These are phyloP conservation scores for Zizania palustris DNA, from an alignment of 202 grass and related monocot species.

Conservation along the genomic window DNA sequence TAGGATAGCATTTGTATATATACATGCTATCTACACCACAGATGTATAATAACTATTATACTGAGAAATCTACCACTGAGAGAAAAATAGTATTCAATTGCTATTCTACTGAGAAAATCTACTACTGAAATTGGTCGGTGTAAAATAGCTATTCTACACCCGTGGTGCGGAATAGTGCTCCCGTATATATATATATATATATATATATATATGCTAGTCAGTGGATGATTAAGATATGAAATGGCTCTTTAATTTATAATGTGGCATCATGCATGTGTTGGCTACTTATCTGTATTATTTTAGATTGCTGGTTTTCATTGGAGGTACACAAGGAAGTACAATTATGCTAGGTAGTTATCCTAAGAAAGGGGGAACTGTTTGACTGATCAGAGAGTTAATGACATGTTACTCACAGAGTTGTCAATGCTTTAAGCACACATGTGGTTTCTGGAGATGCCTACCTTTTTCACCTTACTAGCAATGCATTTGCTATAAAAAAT, in stretches of 20 bases:
- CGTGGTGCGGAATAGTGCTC: too few species aligned
- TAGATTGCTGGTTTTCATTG: conserved; percentile 32
- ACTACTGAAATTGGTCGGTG: too few species aligned
- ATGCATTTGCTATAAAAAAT: too few species aligned
- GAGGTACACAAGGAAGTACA: conserved; percentile 31
- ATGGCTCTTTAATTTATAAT: not conserved
- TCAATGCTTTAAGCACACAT: conserved; percentile 34
- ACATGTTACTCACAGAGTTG: conserved; percentile 27
- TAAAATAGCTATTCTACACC: too few species aligned
- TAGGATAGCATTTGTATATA: too few species aligned
- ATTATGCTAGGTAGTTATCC: conserved; percentile 29
- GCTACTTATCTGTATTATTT: conserved; percentile 26
- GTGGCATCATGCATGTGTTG: conserved; percentile 10
- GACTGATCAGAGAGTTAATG: conserved; percentile 29
- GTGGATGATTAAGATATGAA: conserved; percentile 14
- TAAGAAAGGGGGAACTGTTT: conserved; percentile 2
- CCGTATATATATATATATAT: too few species aligned
- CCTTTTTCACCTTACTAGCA: not conserved
- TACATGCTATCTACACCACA: too few species aligned
- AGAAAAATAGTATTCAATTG: too few species aligned
- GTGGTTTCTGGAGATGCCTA: conserved; percentile 20
- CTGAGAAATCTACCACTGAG: too few species aligned
- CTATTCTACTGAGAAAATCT: too few species aligned
- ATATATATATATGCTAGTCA: too few species aligned
- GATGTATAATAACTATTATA: too few species aligned